These are phyloP conservation scores for Globisporangium sylvaticum DNA, from an alignment of 352 stramenopile genomes.

Conservation along the genomic window DNA sequence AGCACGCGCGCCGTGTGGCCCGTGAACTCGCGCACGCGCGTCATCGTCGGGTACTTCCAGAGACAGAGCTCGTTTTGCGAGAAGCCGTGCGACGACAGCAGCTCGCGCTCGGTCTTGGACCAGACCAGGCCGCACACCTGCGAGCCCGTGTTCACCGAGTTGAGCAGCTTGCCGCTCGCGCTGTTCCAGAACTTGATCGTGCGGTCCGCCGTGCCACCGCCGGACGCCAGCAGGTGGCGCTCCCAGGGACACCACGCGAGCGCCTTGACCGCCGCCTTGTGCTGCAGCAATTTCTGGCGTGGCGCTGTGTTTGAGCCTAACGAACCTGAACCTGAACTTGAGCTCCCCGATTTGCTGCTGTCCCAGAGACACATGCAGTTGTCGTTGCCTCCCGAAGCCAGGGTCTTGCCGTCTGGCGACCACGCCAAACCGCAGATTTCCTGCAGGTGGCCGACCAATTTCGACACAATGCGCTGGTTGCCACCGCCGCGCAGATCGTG, in stretches of 20 bases:
- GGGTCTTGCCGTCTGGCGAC: slow-evolving; percentile 89
- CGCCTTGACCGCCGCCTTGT: slow-evolving; percentile 95
- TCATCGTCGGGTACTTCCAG: slow-evolving; percentile 95
- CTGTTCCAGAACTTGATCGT: slow-evolving; percentile 98
- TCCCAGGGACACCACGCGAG: slow-evolving; percentile 96
- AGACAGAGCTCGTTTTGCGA: slow-evolving; percentile 92
- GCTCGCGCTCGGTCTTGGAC: slow-evolving; percentile 81
- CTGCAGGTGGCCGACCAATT: slow-evolving; percentile 85
- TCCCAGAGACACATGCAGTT: slow-evolving; percentile 95
- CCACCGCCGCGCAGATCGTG: slow-evolving; percentile 28
- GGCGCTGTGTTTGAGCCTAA: slow-evolving; percentile 21
- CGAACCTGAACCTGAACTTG: neutral
- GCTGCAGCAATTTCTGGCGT: slow-evolving; percentile 74
- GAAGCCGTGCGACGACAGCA: slow-evolving; percentile 95
- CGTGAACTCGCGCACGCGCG: slow-evolving; percentile 90
- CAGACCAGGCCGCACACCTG: slow-evolving; percentile 94
- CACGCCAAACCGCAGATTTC: slow-evolving; percentile 95
- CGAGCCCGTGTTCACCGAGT: slow-evolving; percentile 92
- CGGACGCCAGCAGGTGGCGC: slow-evolving; percentile 91
- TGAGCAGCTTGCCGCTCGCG: slow-evolving; percentile 71
- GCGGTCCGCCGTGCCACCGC: slow-evolving; percentile 93
- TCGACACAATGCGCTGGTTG: slow-evolving; percentile 53
- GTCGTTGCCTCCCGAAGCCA: slow-evolving; percentile 95
- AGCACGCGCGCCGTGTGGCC: slow-evolving; percentile 92
- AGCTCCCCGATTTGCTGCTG: slow-evolving; percentile 27